Percentiles rank a stretch among this genome's conserved stretches.
phyloP scores from a whole-genome alignment of 345 rosid genomes.

The Cardamine chenopodiifolia region DNA sequence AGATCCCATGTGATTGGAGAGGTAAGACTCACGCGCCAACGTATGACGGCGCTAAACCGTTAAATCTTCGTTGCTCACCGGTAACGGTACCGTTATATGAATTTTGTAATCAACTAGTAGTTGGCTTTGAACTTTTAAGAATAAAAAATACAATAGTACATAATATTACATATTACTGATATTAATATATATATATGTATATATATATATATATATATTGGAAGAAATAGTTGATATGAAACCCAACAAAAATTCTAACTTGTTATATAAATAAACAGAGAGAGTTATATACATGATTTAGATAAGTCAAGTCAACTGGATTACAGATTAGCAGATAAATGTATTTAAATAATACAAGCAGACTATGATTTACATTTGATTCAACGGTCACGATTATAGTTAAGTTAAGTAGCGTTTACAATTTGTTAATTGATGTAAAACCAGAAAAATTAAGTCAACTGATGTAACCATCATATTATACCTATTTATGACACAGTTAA shows the following conservation, averaged over 20 bases:
- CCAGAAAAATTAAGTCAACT: conserved; percentile 10
- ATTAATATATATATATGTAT: background rate
- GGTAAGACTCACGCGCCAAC: conserved; percentile 17
- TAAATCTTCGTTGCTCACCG: background rate
- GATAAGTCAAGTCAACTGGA: conserved; percentile 40
- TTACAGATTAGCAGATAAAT: conserved; percentile 30
- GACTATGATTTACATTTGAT: conserved; percentile 34
- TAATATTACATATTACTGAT: background rate
- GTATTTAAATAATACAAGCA: conserved; percentile 19
- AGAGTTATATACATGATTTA: background rate
- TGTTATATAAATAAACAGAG: background rate
- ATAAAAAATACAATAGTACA: background rate
- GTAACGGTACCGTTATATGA: conserved; percentile 25
- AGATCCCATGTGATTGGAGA: conserved; percentile 37
- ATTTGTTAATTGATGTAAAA: conserved; percentile 36
- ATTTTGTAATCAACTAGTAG: background rate
- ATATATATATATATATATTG: background rate
- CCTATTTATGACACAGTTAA: conserved; percentile 7
- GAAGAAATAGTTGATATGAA: background rate
- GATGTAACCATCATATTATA: conserved; percentile 35
- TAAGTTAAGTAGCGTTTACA: conserved; percentile 31
- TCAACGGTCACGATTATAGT: conserved; percentile 30
- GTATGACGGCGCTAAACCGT: conserved; percentile 40
- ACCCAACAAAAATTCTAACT: background rate
- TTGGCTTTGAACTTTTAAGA: conserved; percentile 7